Percentiles rank a stretch among this genome's conserved stretches.
These are phyloP conservation scores for Sambucus nigra DNA, from an alignment of 129 eudicot species.

Conservation along the genomic window DNA sequence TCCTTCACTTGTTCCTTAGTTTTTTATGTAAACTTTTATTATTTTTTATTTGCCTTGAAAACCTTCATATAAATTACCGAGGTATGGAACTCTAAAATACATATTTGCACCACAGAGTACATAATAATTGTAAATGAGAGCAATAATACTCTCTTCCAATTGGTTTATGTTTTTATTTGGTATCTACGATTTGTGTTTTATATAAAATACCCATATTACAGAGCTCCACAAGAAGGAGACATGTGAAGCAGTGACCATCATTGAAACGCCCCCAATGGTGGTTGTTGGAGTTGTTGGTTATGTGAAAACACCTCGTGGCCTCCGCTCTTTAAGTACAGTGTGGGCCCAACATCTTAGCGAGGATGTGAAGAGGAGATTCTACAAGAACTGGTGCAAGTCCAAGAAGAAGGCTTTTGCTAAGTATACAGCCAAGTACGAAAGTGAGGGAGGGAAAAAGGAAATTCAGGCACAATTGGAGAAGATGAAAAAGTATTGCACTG, in stretches of 20 bases:
- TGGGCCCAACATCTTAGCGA: slow-evolving; percentile 68
- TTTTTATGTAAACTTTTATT: no score
- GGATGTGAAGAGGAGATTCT: slow-evolving; percentile 46
- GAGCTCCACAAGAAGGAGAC: slow-evolving; percentile 67
- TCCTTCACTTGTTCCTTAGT: no score
- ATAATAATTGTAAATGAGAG: no score
- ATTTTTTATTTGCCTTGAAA: no score
- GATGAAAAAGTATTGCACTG: slow-evolving; percentile 54
- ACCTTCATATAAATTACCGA: no score
- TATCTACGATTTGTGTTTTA: background rate
- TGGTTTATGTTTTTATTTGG: background rate
- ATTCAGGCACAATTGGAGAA: slow-evolving; percentile 41
- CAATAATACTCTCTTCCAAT: no score
- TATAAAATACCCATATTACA: slow-evolving; percentile 1
- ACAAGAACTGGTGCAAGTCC: slow-evolving; percentile 57
- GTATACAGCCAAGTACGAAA: slow-evolving; percentile 33
- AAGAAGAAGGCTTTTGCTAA: slow-evolving; percentile 45
- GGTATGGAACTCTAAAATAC: no score
- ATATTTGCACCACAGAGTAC: no score
- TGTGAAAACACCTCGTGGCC: slow-evolving; percentile 58
- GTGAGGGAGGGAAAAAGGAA: slow-evolving; percentile 40
- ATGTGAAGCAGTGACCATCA: slow-evolving; percentile 53
- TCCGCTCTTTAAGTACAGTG: slow-evolving; percentile 37
- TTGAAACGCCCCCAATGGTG: slow-evolving; percentile 53
- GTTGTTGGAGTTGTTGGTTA: slow-evolving; percentile 59